These are phyloP conservation scores for Fraxinus americana DNA, from an alignment of 257 asterid species.

Conservation along the genomic window DNA sequence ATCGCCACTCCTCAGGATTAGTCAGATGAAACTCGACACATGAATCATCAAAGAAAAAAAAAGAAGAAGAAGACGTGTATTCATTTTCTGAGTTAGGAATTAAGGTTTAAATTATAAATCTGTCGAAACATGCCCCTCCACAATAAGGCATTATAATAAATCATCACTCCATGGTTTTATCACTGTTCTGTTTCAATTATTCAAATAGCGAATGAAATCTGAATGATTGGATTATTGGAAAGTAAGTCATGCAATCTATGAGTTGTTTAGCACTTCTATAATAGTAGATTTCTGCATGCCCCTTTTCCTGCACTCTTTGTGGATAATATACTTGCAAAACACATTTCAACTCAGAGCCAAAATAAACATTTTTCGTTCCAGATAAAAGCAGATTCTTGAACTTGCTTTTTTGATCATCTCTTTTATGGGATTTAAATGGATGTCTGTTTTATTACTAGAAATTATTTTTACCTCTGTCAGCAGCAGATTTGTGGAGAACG, in stretches of 20 bases:
- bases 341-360: conserved; percentile 24
- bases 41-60: no score
- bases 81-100: no score
- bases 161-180: background rate
- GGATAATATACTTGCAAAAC: conserved; percentile 21
- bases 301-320: conserved; percentile 28
- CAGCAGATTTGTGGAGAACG: conserved; percentile 22
- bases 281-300: conserved; percentile 4
- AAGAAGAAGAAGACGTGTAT: no score
- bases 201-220: conserved; percentile 33
- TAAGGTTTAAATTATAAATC: no score
- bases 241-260: conserved; percentile 52
- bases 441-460: conserved; percentile 29
- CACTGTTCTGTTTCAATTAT: conserved; percentile 2
- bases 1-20: no score
- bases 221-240: conserved; percentile 47
- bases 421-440: conserved; percentile 36
- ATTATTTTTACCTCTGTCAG: conserved; percentile 10
- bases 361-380: conserved; percentile 5
- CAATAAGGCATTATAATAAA: background rate
- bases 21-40: no score
- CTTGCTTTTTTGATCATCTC: background rate
- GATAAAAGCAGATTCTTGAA: background rate
- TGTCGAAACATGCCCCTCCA: no score
- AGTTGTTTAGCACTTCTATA: conserved; percentile 15